phyloP scores from a whole-genome alignment of 2,329 filamentous ascomycete species.

The Canariomyces notabilis region DNA sequence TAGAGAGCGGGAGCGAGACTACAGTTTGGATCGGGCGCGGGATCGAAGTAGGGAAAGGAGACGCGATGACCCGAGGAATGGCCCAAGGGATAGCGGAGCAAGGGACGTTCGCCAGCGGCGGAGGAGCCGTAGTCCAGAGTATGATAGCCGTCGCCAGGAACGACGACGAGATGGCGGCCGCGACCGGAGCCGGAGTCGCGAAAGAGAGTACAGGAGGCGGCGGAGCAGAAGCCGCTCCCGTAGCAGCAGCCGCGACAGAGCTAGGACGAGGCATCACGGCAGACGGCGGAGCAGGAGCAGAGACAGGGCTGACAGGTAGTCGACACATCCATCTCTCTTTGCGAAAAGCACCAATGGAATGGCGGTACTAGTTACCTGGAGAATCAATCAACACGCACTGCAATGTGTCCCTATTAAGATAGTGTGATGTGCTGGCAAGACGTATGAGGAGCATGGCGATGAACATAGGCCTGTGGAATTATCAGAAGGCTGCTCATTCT shows the following conservation, averaged over 20 bases:
- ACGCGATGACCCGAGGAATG: conserved; percentile 16
- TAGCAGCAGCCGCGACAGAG: conserved; percentile 27
- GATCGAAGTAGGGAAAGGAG: conserved; percentile 25
- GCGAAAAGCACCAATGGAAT: too few species aligned
- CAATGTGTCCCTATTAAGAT: too few species aligned
- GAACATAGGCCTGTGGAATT: too few species aligned
- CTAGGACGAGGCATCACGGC: conserved; percentile 7
- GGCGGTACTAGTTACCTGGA: too few species aligned
- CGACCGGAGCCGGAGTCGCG: conserved; percentile 32
- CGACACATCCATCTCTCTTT: too few species aligned
- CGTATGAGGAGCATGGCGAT: too few species aligned
- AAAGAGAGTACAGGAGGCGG: conserved; percentile 16
- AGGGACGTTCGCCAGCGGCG: conserved; percentile 32
- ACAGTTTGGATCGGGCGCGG: conserved; percentile 18
- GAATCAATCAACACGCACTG: too few species aligned
- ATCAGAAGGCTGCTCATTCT: too few species aligned
- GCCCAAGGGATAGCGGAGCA: conserved; percentile 22
- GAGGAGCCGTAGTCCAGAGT: conserved; percentile 34
- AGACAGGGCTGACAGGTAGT: conserved; percentile 23
- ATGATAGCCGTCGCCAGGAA: conserved; percentile 16
- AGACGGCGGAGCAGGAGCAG: conserved; percentile 27
- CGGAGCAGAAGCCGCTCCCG: conserved; percentile 18
- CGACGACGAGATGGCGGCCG: conserved; percentile 30
- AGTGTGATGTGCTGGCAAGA: too few species aligned
- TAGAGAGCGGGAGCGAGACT: conserved; percentile 23